A percentile compares a stretch with the other conserved stretches of the same genome.
These are phyloP conservation scores for Sparassis latifolia DNA, from an alignment of 1,284 basidiomycete genomes.

Conservation along the genomic window DNA sequence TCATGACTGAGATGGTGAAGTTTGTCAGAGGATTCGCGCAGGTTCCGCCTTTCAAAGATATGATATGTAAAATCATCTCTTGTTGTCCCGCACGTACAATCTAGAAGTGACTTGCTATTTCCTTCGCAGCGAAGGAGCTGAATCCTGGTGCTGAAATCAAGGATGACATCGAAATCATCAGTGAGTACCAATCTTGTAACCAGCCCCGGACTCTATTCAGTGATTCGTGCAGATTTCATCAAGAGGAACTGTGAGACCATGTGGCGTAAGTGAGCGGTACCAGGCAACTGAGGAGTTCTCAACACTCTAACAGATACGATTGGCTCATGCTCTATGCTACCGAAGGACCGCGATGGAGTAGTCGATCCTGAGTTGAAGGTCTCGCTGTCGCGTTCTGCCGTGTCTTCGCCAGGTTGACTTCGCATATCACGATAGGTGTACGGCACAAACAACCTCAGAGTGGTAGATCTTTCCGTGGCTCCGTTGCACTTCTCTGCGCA, in stretches of 20 bases:
- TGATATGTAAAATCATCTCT: constrained; percentile 9
- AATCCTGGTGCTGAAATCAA: constrained; percentile 28
- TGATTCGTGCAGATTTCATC: constrained; percentile 16
- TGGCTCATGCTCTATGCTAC: constrained; percentile 26
- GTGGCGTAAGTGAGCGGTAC: constrained; percentile 17
- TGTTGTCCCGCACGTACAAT: neutral
- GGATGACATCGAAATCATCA: constrained; percentile 13
- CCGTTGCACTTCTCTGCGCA: constrained; percentile 24
- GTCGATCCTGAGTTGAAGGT: constrained; percentile 24
- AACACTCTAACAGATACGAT: constrained; percentile 18
- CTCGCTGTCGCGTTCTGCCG: no score
- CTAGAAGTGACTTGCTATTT: neutral
- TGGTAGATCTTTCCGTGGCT: constrained; percentile 28
- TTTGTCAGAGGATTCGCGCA: constrained; percentile 34
- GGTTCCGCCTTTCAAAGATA: constrained; percentile 35
- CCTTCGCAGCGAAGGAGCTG: constrained; percentile 20
- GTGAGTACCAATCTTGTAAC: constrained; percentile 9
- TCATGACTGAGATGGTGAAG: constrained; percentile 42
- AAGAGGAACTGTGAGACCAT: constrained; percentile 19
- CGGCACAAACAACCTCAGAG: constrained; percentile 31
- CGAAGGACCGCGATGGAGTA: constrained; percentile 20
- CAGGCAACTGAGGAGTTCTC: neutral
- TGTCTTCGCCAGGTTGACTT: no score
- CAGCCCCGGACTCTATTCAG: no score
- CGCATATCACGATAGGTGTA: constrained; percentile 21